Percentiles rank a stretch among this genome's conserved stretches.
phyloP scores from a whole-genome alignment of 2,329 filamentous ascomycete genomes.

The Dothistroma septosporum region DNA sequence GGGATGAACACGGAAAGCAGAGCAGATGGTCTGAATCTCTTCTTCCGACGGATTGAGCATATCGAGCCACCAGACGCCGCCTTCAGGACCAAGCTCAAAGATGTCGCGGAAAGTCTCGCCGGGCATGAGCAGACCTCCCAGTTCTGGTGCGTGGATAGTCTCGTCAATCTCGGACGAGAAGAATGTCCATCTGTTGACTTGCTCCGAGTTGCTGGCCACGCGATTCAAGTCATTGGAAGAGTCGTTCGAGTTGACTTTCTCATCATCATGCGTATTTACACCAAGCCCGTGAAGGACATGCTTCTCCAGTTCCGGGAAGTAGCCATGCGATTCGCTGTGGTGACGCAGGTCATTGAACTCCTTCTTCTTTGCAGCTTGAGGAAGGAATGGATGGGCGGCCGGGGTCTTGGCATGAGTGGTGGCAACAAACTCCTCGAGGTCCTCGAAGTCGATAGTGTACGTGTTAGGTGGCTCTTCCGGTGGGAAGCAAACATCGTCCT shows the following conservation, averaged over 20 bases:
- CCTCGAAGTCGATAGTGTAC: constrained; percentile 84
- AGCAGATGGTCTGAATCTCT: constrained; percentile 82
- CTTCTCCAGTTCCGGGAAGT: constrained; percentile 24
- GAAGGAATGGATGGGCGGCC: constrained; percentile 41
- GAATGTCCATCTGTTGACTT: constrained; percentile 82
- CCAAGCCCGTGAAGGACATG: constrained; percentile 15
- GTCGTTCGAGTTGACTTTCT: constrained; percentile 42
- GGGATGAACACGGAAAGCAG: constrained; percentile 92
- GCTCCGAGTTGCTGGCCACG: constrained; percentile 25
- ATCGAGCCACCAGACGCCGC: constrained; percentile 98
- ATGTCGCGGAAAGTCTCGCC: constrained; percentile 86
- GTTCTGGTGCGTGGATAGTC: constrained; percentile 83
- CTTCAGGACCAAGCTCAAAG: constrained; percentile 65
- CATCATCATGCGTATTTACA: constrained; percentile 29
- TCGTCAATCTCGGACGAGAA: constrained; percentile 94
- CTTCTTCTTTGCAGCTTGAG: constrained; percentile 36
- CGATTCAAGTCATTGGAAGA: constrained; percentile 25
- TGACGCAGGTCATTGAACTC: constrained; percentile 61
- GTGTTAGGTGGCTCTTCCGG: constrained; percentile 74
- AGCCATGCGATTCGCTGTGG: constrained; percentile 14
- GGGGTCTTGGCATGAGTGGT: constrained; percentile 49
- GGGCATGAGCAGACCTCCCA: constrained; percentile 82
- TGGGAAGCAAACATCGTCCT: constrained; percentile 87
- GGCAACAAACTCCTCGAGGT: constrained; percentile 84
- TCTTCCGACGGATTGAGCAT: constrained; percentile 85